These are phyloP conservation scores for Alternaria infectoria DNA, from an alignment of 2,329 filamentous ascomycete species.

Conservation along the genomic window DNA sequence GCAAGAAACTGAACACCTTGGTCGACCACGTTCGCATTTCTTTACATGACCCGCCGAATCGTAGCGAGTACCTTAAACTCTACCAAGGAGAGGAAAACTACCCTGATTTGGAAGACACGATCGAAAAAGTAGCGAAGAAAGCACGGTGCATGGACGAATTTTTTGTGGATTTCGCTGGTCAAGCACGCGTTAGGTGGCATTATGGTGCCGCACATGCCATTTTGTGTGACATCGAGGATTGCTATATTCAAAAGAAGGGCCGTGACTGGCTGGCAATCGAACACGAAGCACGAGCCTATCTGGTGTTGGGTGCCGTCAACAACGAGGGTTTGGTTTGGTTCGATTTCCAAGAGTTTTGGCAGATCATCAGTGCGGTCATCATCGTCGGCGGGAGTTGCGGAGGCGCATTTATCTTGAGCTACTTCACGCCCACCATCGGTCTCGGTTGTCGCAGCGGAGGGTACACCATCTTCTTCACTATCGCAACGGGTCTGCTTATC, in stretches of 20 bases:
- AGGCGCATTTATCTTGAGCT: slow-evolving; percentile 52
- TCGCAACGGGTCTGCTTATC: slow-evolving; percentile 44
- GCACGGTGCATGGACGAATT: slow-evolving; percentile 39
- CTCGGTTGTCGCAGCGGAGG: slow-evolving; percentile 51
- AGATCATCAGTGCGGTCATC: slow-evolving; percentile 46
- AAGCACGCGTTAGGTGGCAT: slow-evolving; percentile 45
- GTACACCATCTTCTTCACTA: slow-evolving; percentile 51
- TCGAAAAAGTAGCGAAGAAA: slow-evolving; percentile 30
- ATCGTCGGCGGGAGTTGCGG: slow-evolving; percentile 47
- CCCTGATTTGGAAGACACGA: slow-evolving; percentile 26
- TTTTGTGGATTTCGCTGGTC: slow-evolving; percentile 51
- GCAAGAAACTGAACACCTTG: slow-evolving; percentile 48
- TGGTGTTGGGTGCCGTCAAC: slow-evolving; percentile 45
- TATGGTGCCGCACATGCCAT: slow-evolving; percentile 54
- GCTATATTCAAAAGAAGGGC: slow-evolving; percentile 48
- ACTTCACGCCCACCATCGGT: slow-evolving; percentile 55
- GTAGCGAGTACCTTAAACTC: slow-evolving; percentile 35
- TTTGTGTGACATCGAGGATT: slow-evolving; percentile 50
- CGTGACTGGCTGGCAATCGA: slow-evolving; percentile 49
- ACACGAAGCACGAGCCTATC: slow-evolving; percentile 39
- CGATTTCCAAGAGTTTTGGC: slow-evolving; percentile 53
- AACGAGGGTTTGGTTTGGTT: slow-evolving; percentile 51
- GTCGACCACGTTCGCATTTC: slow-evolving; percentile 47
- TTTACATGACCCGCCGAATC: slow-evolving; percentile 35
- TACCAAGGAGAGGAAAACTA: slow-evolving; percentile 33